Percentiles rank a stretch among this genome's conserved stretches.
Evolutionary conservation across 805 yeast species (phyloP).

Genomic region (Candida pini): DNA sequence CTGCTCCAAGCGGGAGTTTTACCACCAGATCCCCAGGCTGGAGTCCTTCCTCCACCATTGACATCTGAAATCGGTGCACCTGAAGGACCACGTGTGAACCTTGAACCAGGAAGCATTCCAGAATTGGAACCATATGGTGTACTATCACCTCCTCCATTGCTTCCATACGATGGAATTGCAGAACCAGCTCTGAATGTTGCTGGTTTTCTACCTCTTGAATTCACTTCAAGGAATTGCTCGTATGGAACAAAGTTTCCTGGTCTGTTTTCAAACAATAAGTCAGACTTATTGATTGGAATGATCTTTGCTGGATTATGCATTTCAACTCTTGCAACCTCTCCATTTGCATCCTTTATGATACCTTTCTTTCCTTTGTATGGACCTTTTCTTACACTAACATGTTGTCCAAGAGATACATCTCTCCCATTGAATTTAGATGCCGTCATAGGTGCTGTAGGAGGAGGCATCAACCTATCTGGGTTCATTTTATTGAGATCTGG

Average conservation of each 20-base stretch:
- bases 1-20: conserved; percentile 35
- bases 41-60: conserved; percentile 29
- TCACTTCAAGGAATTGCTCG: conserved; percentile 59
- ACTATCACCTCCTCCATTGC: conserved; percentile 24
- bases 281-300: conserved; percentile 75
- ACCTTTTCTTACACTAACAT: conserved; percentile 82
- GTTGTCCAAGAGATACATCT: conserved; percentile 74
- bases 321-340: conserved; percentile 86
- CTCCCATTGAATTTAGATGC: conserved; percentile 60
- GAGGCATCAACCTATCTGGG: conserved; percentile 63
- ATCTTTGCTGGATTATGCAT: conserved; percentile 88
- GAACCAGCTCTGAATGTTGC: conserved; percentile 12
- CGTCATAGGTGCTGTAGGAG: conserved; percentile 50
- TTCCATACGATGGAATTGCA: conserved; percentile 13
- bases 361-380: conserved; percentile 95
- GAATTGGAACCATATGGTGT: neutral
- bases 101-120: neutral
- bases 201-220: conserved; percentile 32
- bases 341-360: conserved; percentile 89
- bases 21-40: conserved; percentile 31
- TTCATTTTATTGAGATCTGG: conserved; percentile 82
- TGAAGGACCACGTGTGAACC: conserved; percentile 2
- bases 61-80: conserved; percentile 3
- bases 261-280: conserved; percentile 63
- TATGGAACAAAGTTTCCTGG: conserved; percentile 71